Conservation (phyloP, 306 rosid species). For the Adenanthera pavonina region DNA sequence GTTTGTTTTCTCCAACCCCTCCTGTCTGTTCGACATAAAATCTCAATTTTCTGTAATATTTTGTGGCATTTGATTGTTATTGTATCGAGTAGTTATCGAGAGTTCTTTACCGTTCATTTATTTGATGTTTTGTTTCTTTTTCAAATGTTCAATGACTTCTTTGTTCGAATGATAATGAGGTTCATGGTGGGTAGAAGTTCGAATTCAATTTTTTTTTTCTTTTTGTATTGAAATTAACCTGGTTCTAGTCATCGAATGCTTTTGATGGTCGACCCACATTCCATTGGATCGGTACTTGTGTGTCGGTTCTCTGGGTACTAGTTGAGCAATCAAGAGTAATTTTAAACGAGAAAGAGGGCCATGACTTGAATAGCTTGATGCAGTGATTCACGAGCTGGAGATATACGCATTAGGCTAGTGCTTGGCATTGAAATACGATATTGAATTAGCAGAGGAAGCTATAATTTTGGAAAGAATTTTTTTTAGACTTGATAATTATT, state of each 20-base stretch:
- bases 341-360: neutral
- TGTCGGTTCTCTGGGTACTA: neutral
- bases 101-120: neutral
- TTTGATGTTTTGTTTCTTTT: neutral
- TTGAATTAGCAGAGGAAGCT: constrained; percentile 1
- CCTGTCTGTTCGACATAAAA: neutral
- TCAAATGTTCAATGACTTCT: neutral
- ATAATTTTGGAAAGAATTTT: neutral
- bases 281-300: neutral
- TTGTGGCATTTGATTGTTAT: neutral
- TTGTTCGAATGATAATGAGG: neutral
- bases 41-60: neutral
- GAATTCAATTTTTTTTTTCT: neutral
- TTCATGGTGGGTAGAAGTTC: neutral
- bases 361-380: constrained; percentile 12
- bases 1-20: constrained; percentile 46
- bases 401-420: neutral
- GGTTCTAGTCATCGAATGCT: constrained; percentile 1
- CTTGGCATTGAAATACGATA: neutral
- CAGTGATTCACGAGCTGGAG: neutral
- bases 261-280: constrained; percentile 21
- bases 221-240: neutral
- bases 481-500: too few species aligned
- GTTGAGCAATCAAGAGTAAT: neutral
- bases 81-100: neutral